A percentile compares a stretch with the other conserved stretches of the same genome.
phyloP scores from a whole-genome alignment of 2,329 filamentous ascomycete genomes.

The Furcasterigmium sp. region DNA sequence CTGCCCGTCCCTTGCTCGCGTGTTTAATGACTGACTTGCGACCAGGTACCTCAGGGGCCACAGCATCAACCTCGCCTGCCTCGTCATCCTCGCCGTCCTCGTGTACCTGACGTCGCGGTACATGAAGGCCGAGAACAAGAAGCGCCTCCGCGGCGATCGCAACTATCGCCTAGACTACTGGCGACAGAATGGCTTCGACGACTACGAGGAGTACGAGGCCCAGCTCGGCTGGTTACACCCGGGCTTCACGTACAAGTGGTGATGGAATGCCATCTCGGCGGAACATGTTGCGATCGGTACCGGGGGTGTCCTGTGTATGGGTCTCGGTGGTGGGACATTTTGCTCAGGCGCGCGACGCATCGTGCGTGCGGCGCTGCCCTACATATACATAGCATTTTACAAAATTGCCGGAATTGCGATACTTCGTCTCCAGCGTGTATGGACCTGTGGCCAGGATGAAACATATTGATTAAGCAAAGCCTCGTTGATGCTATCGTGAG shows the following conservation, averaged over 20 bases:
- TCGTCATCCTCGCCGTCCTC: slow-evolving; percentile 8
- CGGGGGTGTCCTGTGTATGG: too few species aligned
- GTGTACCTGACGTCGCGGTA: slow-evolving; percentile 10
- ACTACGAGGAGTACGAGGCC: slow-evolving; percentile 16
- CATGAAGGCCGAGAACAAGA: slow-evolving; percentile 16
- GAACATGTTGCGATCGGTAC: too few species aligned
- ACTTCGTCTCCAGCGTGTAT: slow-evolving; percentile 8
- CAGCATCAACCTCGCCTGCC: slow-evolving; percentile 16
- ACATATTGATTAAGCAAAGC: too few species aligned
- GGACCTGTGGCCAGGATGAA: too few species aligned
- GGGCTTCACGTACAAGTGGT: slow-evolving; percentile 11
- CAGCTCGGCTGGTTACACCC: slow-evolving; percentile 19
- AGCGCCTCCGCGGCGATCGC: slow-evolving; percentile 13
- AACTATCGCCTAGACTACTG: slow-evolving; percentile 12
- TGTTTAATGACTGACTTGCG: background rate
- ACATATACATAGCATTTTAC: too few species aligned
- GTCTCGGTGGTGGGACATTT: too few species aligned
- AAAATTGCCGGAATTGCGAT: too few species aligned
- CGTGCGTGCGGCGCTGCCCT: too few species aligned
- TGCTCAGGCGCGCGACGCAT: too few species aligned
- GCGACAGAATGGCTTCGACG: slow-evolving; percentile 7
- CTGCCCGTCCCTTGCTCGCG: too few species aligned
- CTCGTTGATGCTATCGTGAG: background rate
- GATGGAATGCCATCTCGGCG: too few species aligned
- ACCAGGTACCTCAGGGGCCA: slow-evolving; percentile 15